phyloP scores from a whole-genome alignment of 805 yeast species.

The Saccharomycopsis fermentans region DNA sequence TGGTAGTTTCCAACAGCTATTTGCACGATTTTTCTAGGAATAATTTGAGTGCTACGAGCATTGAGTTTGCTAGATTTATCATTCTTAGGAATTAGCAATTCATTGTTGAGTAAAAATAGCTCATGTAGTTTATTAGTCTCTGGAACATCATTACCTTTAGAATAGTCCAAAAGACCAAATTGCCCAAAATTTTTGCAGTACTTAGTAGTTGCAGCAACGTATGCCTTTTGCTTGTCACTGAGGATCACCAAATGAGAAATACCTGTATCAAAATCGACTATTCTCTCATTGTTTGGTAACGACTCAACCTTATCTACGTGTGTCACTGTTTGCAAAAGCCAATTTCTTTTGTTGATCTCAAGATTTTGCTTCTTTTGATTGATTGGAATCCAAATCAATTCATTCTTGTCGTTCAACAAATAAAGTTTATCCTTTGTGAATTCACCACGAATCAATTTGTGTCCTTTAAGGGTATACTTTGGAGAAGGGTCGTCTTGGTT shows the following conservation, averaged over 20 bases:
- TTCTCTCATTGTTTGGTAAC: conserved; percentile 37
- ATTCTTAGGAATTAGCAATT: conserved; percentile 18
- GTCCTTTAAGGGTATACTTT: conserved; percentile 34
- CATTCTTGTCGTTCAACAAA: conserved; percentile 31
- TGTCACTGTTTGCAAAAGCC: background rate
- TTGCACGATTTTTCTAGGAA: conserved; percentile 37
- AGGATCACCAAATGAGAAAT: conserved; percentile 56
- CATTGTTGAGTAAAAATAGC: conserved; percentile 47
- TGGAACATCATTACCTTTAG: conserved; percentile 56
- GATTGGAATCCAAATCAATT: conserved; percentile 28
- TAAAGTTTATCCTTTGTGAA: conserved; percentile 48
- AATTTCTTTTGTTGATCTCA: conserved; percentile 22
- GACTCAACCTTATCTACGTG: conserved; percentile 24
- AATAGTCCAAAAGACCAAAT: conserved; percentile 65
- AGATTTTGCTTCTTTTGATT: conserved; percentile 22
- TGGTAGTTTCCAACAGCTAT: conserved; percentile 71
- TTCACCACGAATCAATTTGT: conserved; percentile 33
- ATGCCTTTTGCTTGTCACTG: conserved; percentile 50
- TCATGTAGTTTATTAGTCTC: conserved; percentile 39
- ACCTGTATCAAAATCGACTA: conserved; percentile 51
- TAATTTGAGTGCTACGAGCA: conserved; percentile 1
- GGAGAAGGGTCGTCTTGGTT: conserved; percentile 26
- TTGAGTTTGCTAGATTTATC: background rate
- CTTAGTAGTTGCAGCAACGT: conserved; percentile 52
- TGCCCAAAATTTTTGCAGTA: conserved; percentile 56